phyloP scores from a whole-genome alignment of 2,329 filamentous ascomycete genomes.

The Sporothrix humicola region DNA sequence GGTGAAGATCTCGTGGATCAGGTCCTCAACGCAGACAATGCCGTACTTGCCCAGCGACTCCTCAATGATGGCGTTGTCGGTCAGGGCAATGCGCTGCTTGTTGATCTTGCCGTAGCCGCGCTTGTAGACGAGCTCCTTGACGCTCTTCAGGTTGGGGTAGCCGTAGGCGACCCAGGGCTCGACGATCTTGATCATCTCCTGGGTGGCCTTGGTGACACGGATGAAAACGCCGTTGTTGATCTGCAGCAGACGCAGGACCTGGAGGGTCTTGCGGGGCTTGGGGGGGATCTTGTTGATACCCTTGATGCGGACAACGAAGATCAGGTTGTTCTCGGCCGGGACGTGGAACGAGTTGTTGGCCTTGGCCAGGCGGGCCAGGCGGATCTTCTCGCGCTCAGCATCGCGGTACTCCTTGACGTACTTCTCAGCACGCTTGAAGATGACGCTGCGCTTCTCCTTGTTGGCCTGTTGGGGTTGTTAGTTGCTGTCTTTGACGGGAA shows the following conservation, averaged over 20 bases:
- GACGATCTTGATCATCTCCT: constrained; percentile 96
- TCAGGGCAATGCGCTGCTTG: constrained; percentile 95
- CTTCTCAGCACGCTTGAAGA: constrained; percentile 99
- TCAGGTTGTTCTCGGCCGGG: constrained; percentile 91
- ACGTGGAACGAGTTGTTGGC: constrained; percentile 93
- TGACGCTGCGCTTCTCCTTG: constrained; percentile 97
- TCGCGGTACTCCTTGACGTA: constrained; percentile 99
- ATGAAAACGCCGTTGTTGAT: constrained; percentile 99
- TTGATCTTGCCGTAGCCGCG: constrained; percentile 98
- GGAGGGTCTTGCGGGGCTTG: constrained; percentile 99
- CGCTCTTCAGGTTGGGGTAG: constrained; percentile 98
- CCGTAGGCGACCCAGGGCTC: constrained; percentile 99
- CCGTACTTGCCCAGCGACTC: constrained; percentile 96
- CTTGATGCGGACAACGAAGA: constrained; percentile 99
- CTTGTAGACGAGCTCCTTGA: constrained; percentile 99
- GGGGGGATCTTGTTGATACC: constrained; percentile 99
- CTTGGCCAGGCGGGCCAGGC: constrained; percentile 87
- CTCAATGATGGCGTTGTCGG: constrained; percentile 98
- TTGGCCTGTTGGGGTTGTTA: constrained; percentile 67
- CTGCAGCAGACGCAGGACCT: constrained; percentile 98
- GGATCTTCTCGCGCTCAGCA: constrained; percentile 97
- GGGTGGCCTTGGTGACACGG: constrained; percentile 94
- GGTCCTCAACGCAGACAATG: constrained; percentile 98
- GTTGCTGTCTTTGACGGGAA: constrained; percentile 36
- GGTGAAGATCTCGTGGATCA: constrained; percentile 99